Percentiles rank a stretch among this genome's conserved stretches.
Conservation (phyloP, 176 grass and related monocot genomes). For the Thalia dealbata region DNA sequence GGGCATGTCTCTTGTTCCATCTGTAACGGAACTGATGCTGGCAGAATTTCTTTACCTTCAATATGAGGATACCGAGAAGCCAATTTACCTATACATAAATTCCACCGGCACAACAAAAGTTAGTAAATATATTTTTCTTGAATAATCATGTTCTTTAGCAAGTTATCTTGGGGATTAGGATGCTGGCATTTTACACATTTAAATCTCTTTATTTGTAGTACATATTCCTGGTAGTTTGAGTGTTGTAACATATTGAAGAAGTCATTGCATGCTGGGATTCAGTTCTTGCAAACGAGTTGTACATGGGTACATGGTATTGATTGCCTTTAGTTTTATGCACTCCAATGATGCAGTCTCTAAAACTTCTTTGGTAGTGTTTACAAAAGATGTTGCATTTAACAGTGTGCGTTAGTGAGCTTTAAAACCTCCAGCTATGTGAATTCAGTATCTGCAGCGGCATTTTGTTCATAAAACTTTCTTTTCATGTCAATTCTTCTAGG, state of each 20-base stretch:
- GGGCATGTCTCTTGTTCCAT: conserved; percentile 67
- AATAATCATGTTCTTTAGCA: not conserved
- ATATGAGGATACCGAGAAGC: conserved; percentile 61
- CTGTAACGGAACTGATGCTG: conserved; percentile 64
- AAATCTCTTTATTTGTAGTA: not conserved
- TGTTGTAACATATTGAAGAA: not conserved
- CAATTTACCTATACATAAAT: conserved; percentile 91
- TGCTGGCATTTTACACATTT: not conserved
- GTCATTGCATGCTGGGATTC: not conserved
- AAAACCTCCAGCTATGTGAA: too few relatives aligned
- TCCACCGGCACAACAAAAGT: conserved; percentile 86
- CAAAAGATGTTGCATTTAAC: not conserved
- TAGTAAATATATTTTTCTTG: conserved; percentile 1
- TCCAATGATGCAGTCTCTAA: not conserved
- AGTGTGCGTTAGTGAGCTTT: not conserved
- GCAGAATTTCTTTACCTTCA: conserved; percentile 83
- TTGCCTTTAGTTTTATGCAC: not conserved
- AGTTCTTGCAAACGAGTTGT: not conserved
- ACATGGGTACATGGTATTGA: not conserved
- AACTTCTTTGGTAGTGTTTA: not conserved
- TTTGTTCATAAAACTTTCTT: not conserved
- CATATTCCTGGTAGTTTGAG: not conserved
- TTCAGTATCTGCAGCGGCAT: not conserved
- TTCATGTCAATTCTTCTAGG: conserved; percentile 25
- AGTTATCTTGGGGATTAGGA: not conserved